A percentile compares a stretch with the other conserved stretches of the same genome.
phyloP scores from a whole-genome alignment of 176 grass and related monocot genomes.

The Aegilops speltoides region DNA sequence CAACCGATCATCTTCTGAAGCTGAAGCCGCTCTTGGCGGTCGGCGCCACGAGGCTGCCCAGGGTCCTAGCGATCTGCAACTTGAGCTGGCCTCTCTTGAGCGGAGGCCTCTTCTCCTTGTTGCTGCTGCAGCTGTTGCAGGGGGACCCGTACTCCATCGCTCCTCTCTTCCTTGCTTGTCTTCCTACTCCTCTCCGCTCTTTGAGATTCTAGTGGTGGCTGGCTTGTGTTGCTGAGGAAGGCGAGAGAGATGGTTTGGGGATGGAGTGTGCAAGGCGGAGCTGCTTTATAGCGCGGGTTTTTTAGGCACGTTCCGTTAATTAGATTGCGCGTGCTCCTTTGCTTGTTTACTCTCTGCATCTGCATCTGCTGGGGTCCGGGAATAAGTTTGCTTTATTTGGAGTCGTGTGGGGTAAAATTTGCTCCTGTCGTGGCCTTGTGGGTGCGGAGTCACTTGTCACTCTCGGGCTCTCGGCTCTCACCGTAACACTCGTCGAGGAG shows the following conservation, averaged over 20 bases:
- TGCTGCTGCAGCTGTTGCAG: neutral
- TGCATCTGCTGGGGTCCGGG: neutral
- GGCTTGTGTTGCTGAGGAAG: neutral
- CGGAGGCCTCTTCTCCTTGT: slow-evolving; percentile 42
- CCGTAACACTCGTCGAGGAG: neutral
- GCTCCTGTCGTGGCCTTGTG: slow-evolving; percentile 15
- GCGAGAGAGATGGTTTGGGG: neutral
- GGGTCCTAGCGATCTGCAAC: slow-evolving; percentile 35
- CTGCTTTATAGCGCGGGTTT: neutral
- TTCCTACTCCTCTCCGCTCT: neutral
- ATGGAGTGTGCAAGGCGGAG: neutral
- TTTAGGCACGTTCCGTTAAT: neutral
- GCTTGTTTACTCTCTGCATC: neutral
- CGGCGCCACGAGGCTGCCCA: slow-evolving; percentile 27
- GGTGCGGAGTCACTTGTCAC: neutral
- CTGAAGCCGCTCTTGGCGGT: slow-evolving; percentile 22
- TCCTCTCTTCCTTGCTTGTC: neutral
- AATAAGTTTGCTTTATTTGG: neutral
- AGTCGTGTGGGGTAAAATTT: neutral
- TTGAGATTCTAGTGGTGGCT: neutral
- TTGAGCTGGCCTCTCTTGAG: slow-evolving; percentile 65
- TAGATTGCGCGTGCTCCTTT: neutral
- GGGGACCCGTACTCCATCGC: slow-evolving; percentile 44
- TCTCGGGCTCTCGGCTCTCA: neutral
- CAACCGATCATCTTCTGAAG: slow-evolving; percentile 15